Evolutionary conservation across 108 stramenopile species (phyloP), one percentile per base, ranked within the genome.

Genomic region (Cyclotella atomus): DNA sequence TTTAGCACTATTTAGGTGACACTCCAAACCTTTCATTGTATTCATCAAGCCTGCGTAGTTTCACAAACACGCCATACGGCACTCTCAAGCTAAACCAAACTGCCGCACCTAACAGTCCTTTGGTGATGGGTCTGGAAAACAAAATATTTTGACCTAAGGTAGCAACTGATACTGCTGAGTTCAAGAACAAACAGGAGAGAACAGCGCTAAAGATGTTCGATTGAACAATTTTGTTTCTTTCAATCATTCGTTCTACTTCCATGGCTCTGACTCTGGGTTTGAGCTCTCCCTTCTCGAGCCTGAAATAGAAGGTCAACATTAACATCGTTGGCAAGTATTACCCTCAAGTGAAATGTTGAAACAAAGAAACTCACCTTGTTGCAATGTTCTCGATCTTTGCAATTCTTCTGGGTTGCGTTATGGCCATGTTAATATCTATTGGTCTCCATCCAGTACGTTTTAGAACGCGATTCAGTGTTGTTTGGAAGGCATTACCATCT

Each of bases 211-310:
- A 92, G 16, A 79, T 88, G 60, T 93, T 95, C 56, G 83, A 81
- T 69, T 95, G 92, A 33, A 91, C 90, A 28, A 95, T 52, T 55
- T 91, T 94, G 76, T 87, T 88, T 59, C 95, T 65, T 28, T 94
- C 88, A 46, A 95, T 86, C 75, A 89, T 87, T 63, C 93, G 67
- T 77, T 98, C 97, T 20, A 94, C 88, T 70, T 98, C 96, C 53
- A 95, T 73, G 10, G 96, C 94, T 57, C 97, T 84, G 23, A 97
- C 97, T 34, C 97, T 81, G 2, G 97, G 83, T 77, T 95, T 97
- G 59, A 98, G 90, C 50, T 98, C 95, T 19, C 97, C 97, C 67
- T 75, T 82, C 75, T 98, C 98, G 43, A 97, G 70, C 50, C 93
- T 83, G 33, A 60, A 30, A 24, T 16, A 2, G 54, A 36, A 8